Conservation (phyloP, 106 monocot genomes). For the Ottelia alismoides region DNA sequence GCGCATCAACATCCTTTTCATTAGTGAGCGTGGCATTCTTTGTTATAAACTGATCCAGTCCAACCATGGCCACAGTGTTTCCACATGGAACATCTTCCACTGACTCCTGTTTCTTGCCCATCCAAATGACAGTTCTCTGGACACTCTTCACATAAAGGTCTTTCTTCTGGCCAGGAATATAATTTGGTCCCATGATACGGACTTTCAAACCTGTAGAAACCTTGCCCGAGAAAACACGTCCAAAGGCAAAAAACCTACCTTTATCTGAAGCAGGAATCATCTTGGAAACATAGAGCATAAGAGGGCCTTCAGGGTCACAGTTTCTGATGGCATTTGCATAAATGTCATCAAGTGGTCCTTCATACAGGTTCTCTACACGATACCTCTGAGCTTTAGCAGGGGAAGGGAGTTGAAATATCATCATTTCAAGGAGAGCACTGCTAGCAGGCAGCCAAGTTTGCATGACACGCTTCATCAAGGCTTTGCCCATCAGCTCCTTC, state of each 20-base stretch:
- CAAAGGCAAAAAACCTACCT: constrained; percentile 42
- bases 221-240: constrained; percentile 34
- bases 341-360: constrained; percentile 36
- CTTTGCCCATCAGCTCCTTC: constrained; percentile 33
- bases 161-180: constrained; percentile 47
- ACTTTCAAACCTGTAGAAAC: constrained; percentile 36
- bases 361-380: constrained; percentile 43
- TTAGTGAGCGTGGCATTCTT: constrained; percentile 43
- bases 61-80: constrained; percentile 44
- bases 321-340: constrained; percentile 36
- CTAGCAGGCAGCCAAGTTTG: constrained; percentile 43
- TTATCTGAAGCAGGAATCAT: constrained; percentile 48
- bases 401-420: constrained; percentile 44
- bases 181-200: constrained; percentile 40
- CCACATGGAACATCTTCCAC: constrained; percentile 50
- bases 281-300: constrained; percentile 42
- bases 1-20: constrained; percentile 41
- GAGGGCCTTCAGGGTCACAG: constrained; percentile 36
- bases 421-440: constrained; percentile 39
- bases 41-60: constrained; percentile 40
- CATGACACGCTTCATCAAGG: constrained; percentile 47
- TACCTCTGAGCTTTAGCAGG: constrained; percentile 32
- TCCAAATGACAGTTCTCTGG: constrained; percentile 45
- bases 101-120: constrained; percentile 44
- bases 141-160: constrained; percentile 40